Conservation (phyloP, 2,329 filamentous ascomycete species). For the Bipolaris gigantea region DNA sequence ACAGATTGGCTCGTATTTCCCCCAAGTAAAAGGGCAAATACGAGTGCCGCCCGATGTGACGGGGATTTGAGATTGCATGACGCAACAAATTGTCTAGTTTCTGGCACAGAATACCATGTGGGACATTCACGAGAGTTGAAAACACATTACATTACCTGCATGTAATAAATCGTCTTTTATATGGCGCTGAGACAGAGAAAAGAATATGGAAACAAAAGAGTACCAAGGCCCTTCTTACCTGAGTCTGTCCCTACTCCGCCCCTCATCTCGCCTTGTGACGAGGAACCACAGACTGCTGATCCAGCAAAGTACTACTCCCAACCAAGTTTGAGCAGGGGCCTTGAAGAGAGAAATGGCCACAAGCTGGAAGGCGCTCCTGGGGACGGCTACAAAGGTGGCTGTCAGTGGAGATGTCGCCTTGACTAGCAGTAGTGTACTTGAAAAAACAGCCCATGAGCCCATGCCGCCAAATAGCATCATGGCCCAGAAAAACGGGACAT, state of each 20-base stretch:
- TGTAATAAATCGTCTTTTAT: neutral
- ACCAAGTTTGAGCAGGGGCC: slow-evolving; percentile 56
- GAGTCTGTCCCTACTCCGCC: slow-evolving; percentile 37
- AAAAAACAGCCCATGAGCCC: slow-evolving; percentile 54
- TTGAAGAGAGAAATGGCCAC: slow-evolving; percentile 52
- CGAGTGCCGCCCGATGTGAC: too few species aligned
- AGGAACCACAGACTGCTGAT: slow-evolving; percentile 55
- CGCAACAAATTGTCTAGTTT: too few species aligned
- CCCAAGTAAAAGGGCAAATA: too few species aligned
- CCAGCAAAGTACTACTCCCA: slow-evolving; percentile 56
- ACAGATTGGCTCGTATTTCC: too few species aligned
- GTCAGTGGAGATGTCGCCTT: slow-evolving; percentile 56
- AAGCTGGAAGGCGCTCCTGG: slow-evolving; percentile 53
- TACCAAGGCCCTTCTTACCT: slow-evolving; percentile 37
- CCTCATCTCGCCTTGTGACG: slow-evolving; percentile 47
- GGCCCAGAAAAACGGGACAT: slow-evolving; percentile 60
- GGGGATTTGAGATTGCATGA: too few species aligned
- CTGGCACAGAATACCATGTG: too few species aligned
- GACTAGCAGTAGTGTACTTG: slow-evolving; percentile 52
- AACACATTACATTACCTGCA: neutral
- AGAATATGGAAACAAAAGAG: too few species aligned
- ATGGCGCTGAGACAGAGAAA: neutral
- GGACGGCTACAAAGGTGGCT: slow-evolving; percentile 54
- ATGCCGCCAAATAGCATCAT: slow-evolving; percentile 55
- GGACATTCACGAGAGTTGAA: neutral